These are phyloP conservation scores for Lactarius trivialis DNA, from an alignment of 768 basidiomycete species.

Conservation along the genomic window DNA sequence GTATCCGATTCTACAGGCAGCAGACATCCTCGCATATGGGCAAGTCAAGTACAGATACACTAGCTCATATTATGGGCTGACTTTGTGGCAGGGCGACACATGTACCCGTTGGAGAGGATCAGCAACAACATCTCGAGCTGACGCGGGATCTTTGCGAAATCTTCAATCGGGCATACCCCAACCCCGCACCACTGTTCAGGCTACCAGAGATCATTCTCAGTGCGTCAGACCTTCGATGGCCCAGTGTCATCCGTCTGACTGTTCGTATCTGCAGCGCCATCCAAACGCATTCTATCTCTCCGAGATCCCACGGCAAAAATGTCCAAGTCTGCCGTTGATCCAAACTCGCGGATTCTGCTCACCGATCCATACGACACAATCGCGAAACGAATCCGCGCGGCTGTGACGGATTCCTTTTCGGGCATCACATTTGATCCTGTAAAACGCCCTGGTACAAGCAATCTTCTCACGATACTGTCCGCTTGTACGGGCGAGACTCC, in stretches of 20 bases:
- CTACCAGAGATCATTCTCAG: slow-evolving; percentile 68
- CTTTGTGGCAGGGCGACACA: slow-evolving; percentile 62
- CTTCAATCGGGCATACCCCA: slow-evolving; percentile 68
- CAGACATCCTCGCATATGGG: slow-evolving; percentile 86
- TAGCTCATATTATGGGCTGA: not conserved
- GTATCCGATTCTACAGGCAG: slow-evolving; percentile 90
- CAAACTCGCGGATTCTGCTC: slow-evolving; percentile 76
- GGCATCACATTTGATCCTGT: slow-evolving; percentile 78
- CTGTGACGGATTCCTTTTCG: slow-evolving; percentile 77
- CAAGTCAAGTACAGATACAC: slow-evolving; percentile 29
- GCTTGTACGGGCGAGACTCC: slow-evolving; percentile 55
- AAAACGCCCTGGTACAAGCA: slow-evolving; percentile 75
- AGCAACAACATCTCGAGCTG: slow-evolving; percentile 90
- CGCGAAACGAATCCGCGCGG: slow-evolving; percentile 60
- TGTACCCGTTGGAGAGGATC: slow-evolving; percentile 95
- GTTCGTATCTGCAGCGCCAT: slow-evolving; percentile 48
- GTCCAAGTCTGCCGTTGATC: slow-evolving; percentile 86
- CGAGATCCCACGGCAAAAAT: slow-evolving; percentile 84
- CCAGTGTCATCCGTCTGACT: not conserved
- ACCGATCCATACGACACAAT: slow-evolving; percentile 66
- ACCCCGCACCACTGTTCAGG: slow-evolving; percentile 51
- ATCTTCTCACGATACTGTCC: slow-evolving; percentile 72
- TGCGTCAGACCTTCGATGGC: slow-evolving; percentile 33
- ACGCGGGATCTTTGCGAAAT: slow-evolving; percentile 73
- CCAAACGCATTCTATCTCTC: slow-evolving; percentile 79